Percentiles rank a stretch among this genome's conserved stretches.
These are phyloP conservation scores for Lippia alba DNA, from an alignment of 305 asterid genomes.

Conservation along the genomic window DNA sequence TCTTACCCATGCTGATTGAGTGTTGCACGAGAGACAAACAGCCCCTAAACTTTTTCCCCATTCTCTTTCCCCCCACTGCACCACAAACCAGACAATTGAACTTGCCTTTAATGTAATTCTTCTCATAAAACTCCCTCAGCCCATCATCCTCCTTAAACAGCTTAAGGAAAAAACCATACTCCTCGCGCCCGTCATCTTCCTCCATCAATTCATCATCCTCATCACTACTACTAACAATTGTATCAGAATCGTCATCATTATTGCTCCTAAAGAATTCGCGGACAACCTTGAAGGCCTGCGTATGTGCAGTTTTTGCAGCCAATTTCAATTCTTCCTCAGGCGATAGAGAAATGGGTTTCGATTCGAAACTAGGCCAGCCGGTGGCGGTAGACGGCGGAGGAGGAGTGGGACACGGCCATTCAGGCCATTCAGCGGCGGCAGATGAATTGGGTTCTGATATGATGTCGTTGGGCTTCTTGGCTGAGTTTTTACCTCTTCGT, in stretches of 20 bases:
- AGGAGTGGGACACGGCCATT: slow-evolving; percentile 63
- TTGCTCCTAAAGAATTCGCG: slow-evolving; percentile 40
- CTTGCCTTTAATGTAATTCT: slow-evolving; percentile 54
- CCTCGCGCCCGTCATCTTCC: slow-evolving; percentile 40
- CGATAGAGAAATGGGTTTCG: slow-evolving; percentile 35
- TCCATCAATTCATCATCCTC: slow-evolving; percentile 48
- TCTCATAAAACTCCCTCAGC: slow-evolving; percentile 58
- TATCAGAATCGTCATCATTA: slow-evolving; percentile 35
- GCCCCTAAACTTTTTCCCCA: slow-evolving; percentile 64
- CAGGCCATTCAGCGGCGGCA: slow-evolving; percentile 58
- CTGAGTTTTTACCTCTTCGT: not conserved
- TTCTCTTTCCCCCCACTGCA: slow-evolving; percentile 55
- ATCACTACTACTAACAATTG: slow-evolving; percentile 31
- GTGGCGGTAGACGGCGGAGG: slow-evolving; percentile 39
- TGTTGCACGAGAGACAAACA: slow-evolving; percentile 81
- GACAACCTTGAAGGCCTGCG: slow-evolving; percentile 43
- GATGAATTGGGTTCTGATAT: slow-evolving; percentile 33
- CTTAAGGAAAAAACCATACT: slow-evolving; percentile 48
- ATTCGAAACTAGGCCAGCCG: slow-evolving; percentile 45
- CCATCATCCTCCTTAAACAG: slow-evolving; percentile 53
- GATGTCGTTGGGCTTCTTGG: slow-evolving; percentile 18
- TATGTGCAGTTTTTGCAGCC: slow-evolving; percentile 45
- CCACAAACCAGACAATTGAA: slow-evolving; percentile 80
- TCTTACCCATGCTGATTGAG: slow-evolving; percentile 50
- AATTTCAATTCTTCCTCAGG: slow-evolving; percentile 40